These are phyloP conservation scores for Fusarium sp. DNA, from an alignment of 2,329 filamentous ascomycete genomes.

Conservation along the genomic window DNA sequence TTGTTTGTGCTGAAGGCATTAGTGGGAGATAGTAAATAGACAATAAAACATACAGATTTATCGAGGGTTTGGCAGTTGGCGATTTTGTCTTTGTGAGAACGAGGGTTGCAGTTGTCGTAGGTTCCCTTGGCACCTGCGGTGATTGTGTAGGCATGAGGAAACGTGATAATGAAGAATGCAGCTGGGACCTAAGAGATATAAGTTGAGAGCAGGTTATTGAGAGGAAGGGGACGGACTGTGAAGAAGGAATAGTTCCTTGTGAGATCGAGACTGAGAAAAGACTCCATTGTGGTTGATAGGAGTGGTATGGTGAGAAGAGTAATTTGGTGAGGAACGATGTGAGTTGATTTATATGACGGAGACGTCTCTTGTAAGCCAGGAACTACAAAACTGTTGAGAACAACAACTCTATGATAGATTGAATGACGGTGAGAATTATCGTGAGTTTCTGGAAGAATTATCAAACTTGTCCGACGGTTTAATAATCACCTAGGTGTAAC, in stretches of 20 bases:
- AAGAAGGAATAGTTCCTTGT: conserved; percentile 54
- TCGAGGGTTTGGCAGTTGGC: conserved; percentile 50
- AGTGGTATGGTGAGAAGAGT: not conserved
- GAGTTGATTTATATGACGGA: not conserved
- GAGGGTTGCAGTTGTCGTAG: conserved; percentile 57
- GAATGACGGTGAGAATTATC: not conserved
- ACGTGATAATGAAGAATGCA: conserved; percentile 52
- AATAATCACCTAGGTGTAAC: conserved; percentile 28
- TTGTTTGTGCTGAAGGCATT: conserved; percentile 62
- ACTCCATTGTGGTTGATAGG: conserved; percentile 45
- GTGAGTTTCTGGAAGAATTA: conserved; percentile 23
- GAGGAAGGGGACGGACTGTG: conserved; percentile 35
- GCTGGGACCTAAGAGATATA: conserved; percentile 54
- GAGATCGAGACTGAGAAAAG: conserved; percentile 51
- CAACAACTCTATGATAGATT: not conserved
- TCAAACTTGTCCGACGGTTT: conserved; percentile 27
- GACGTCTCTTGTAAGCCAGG: conserved; percentile 1
- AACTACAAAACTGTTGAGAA: conserved; percentile 26
- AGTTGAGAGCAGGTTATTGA: not conserved
- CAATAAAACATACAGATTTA: conserved; percentile 42
- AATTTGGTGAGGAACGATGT: not conserved
- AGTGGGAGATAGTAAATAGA: not conserved
- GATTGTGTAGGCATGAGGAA: conserved; percentile 54
- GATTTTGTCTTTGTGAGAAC: conserved; percentile 50
- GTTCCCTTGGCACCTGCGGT: conserved; percentile 40